Conservation (phyloP, 2,329 filamentous ascomycete species). For the Ascochyta koolunga region DNA sequence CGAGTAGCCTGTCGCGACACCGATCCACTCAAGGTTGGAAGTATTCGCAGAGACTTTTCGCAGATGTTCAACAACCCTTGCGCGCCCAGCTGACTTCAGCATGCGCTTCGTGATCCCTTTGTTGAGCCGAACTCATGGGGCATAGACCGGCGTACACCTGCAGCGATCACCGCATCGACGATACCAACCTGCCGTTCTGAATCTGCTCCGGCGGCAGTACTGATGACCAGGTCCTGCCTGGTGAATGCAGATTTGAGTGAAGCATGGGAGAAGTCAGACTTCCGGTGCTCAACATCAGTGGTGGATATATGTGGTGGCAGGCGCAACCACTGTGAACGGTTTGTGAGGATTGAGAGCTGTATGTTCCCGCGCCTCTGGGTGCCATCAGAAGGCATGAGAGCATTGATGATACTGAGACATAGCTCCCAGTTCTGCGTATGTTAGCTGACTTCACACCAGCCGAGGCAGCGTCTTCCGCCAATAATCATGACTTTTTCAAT, state of each 20-base stretch:
- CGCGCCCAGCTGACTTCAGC: conserved; percentile 35
- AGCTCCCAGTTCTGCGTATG: conserved; percentile 32
- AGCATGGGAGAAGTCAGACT: conserved; percentile 37
- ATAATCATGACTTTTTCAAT: conserved; percentile 35
- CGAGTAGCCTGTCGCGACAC: conserved; percentile 42
- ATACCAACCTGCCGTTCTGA: conserved; percentile 37
- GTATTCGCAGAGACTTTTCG: conserved; percentile 12
- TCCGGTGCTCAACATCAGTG: conserved; percentile 24
- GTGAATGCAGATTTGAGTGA: conserved; percentile 42
- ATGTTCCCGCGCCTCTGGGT: conserved; percentile 4
- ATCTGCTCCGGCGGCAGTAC: conserved; percentile 36
- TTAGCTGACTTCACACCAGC: conserved; percentile 3
- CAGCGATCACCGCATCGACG: conserved; percentile 49
- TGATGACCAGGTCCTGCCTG: conserved; percentile 49
- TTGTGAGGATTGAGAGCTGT: conserved; percentile 34
- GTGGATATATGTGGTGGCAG: conserved; percentile 23
- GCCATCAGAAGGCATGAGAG: conserved; percentile 19
- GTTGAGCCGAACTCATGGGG: conserved; percentile 52
- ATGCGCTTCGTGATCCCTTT: conserved; percentile 36
- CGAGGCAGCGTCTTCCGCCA: conserved; percentile 23
- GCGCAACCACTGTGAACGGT: conserved; percentile 27
- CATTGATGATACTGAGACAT: conserved; percentile 31
- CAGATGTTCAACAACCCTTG: conserved; percentile 41
- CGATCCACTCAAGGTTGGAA: conserved; percentile 41
- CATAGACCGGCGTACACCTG: conserved; percentile 50